These are phyloP conservation scores for Sphaceloma murrayae DNA, from an alignment of 2,329 filamentous ascomycete genomes.

Conservation along the genomic window DNA sequence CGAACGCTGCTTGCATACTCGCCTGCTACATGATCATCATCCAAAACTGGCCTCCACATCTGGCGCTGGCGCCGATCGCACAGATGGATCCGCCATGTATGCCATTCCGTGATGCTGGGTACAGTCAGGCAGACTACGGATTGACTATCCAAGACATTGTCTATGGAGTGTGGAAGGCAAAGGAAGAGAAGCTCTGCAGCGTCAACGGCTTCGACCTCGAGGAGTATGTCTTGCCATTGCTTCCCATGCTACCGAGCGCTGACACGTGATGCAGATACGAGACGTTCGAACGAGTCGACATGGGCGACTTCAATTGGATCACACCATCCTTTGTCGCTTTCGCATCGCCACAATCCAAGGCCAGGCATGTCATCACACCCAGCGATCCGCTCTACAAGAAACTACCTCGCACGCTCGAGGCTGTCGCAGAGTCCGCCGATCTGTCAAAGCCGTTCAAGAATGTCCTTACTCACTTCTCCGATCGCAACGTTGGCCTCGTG, in stretches of 20 bases:
- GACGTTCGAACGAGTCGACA: constrained; percentile 86
- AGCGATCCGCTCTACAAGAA: constrained; percentile 63
- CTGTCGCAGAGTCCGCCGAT: constrained; percentile 53
- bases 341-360: constrained; percentile 80
- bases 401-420: constrained; percentile 66
- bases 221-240: constrained; percentile 18
- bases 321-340: constrained; percentile 93
- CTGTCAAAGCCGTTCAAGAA: constrained; percentile 91
- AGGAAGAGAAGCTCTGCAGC: constrained; percentile 85
- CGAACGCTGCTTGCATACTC: constrained; percentile 87
- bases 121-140: constrained; percentile 95
- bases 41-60: constrained; percentile 92
- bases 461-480: constrained; percentile 78
- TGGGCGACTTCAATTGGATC: constrained; percentile 99
- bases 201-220: constrained; percentile 92
- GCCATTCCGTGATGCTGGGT: constrained; percentile 96
- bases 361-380: constrained; percentile 60
- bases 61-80: constrained; percentile 88
- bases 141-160: constrained; percentile 95
- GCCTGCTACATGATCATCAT: constrained; percentile 99
- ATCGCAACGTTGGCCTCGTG: constrained; percentile 82
- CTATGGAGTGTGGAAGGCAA: constrained; percentile 97
- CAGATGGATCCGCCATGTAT: constrained; percentile 96
- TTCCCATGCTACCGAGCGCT: constrained; percentile 17
- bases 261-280: constrained; percentile 55